Evolutionary conservation across 2,329 filamentous ascomycete species (phyloP), one percentile per base, ranked within the genome.

Genomic region (Aureobasidium pullulans): DNA sequence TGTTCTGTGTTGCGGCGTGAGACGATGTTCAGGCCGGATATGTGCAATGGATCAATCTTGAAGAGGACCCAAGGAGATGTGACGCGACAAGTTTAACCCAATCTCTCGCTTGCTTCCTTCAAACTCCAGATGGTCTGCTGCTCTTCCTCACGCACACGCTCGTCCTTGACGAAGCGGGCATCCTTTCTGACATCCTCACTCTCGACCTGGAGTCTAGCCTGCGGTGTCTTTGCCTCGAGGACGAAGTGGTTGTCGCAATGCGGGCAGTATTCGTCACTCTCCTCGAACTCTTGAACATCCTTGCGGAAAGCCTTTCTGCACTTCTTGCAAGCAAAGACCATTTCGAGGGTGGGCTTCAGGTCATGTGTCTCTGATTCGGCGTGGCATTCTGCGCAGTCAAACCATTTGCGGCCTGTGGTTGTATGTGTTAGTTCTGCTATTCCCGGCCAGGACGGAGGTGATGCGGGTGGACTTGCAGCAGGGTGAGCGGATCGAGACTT

Each of bases 171-270:
- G 90, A 99, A 96, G 62, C 84, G 82, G 68, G 83, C 84, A 74
- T 99, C 90, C 67, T 92, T 82, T 62, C 94, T 81, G 3, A 86
- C 86, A 75, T 99, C 95, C 63, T 95, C 93, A 62, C 93, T 89
- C 77, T 99, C 94, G 54, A 99, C 83, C 65, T 92, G 84, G 54
- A 99, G 76, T 37, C 88, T 83, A 9, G 92, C 83, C 75, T 95
- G 89, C 23, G 94, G 90, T 4, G 87, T 89, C 66, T 88, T 75
- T 54, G 94, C 95, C 4, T 97, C 92, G 64, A 99, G 80, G 40
- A 99, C 88, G 71, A 92, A 99, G 76, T 99, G 95, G 77, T 99
- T 99, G 72, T 99, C 94, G 79, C 94, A 99, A 77, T 96, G 90
- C 23, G 94, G 95, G 79, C 94, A 99, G 81, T 96, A 99, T 74